These are phyloP conservation scores for Iris pallida DNA, from an alignment of 116 monocot genomes.

Conservation along the genomic window DNA sequence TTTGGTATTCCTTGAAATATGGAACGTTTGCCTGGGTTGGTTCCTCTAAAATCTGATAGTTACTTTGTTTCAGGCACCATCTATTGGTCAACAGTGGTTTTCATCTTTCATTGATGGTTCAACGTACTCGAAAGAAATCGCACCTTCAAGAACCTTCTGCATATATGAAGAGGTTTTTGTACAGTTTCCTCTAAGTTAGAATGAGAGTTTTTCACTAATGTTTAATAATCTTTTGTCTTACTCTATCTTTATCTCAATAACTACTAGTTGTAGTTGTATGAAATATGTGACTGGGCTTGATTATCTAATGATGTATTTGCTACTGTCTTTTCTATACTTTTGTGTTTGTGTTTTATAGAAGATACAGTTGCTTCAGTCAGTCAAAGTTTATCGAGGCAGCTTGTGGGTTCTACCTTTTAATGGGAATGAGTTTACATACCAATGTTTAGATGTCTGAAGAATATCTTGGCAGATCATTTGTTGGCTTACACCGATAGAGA, in stretches of 20 bases:
- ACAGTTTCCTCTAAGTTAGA: not conserved
- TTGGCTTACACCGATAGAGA: too few species aligned
- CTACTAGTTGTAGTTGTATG: not conserved
- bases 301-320: not conserved
- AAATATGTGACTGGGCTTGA: not conserved
- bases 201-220: not conserved
- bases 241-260: not conserved
- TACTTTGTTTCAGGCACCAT: conserved; percentile 48
- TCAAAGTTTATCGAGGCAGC: too few species aligned
- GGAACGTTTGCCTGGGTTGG: too few species aligned
- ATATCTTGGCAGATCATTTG: too few species aligned
- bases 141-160: conserved; percentile 91
- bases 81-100: conserved; percentile 83
- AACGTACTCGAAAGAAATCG: conserved; percentile 59
- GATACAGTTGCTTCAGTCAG: not conserved
- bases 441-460: not conserved
- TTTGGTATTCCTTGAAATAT: too few species aligned
- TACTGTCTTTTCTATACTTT: not conserved
- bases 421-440: not conserved
- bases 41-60: too few species aligned
- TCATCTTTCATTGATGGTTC: conserved; percentile 51
- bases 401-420: not conserved
- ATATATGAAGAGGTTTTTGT: conserved; percentile 78
- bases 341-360: not conserved
- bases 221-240: not conserved